These are phyloP conservation scores for Areca catechu DNA, from an alignment of 176 grass and related monocot genomes.

Conservation along the genomic window DNA sequence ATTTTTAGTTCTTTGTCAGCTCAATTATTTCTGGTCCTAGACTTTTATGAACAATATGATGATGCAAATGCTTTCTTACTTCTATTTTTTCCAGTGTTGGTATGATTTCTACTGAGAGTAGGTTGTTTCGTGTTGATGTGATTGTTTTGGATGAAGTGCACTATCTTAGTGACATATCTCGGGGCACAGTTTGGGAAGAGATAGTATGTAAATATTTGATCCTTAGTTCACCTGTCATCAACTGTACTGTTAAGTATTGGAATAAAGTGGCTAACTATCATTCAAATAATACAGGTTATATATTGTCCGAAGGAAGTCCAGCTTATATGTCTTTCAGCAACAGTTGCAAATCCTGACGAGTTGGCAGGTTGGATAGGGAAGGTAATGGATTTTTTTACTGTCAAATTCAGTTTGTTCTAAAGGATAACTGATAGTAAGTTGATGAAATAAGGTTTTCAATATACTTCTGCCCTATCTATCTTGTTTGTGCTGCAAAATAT, in stretches of 20 bases:
- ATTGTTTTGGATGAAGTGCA: conserved; percentile 98
- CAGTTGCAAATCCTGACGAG: conserved; percentile 96
- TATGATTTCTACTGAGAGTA: conserved; percentile 71
- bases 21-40: no score
- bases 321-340: conserved; percentile 95
- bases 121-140: conserved; percentile 93
- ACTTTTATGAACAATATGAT: no score
- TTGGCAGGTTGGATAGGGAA: conserved; percentile 97
- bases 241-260: conserved; percentile 3
- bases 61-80: background rate
- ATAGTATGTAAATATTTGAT: conserved; percentile 55
- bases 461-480: no score
- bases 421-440: no score
- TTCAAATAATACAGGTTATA: conserved; percentile 65
- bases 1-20: no score
- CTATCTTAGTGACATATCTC: conserved; percentile 96
- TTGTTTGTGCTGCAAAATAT: no score
- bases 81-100: conserved; percentile 44
- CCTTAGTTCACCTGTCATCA: conserved; percentile 4
- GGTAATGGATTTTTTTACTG: conserved; percentile 33
- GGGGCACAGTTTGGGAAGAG: conserved; percentile 99
- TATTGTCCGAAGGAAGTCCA: conserved; percentile 97
- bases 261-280: conserved; percentile 2
- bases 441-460: no score
- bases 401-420: no score